Evolutionary conservation across 257 asterid genomes (phyloP).

Genomic region (Schizonepeta tenuifolia): DNA sequence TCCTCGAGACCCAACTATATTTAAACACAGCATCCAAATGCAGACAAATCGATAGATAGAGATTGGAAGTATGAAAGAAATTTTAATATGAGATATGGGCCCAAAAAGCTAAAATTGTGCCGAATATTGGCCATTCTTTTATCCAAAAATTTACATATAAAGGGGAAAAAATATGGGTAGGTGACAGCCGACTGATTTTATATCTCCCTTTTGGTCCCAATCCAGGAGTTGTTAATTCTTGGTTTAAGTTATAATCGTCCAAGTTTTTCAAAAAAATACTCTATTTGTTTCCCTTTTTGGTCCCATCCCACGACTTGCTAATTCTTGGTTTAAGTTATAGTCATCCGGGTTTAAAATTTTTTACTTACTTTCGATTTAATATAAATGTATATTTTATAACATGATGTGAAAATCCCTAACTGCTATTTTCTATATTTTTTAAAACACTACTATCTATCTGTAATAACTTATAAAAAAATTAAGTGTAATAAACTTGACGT

Average conservation of each 20-base stretch:
- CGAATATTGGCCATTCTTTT: conserved; percentile 27
- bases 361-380: too few species aligned
- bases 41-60: conserved; percentile 11
- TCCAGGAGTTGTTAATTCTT: conserved; percentile 33
- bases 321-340: conserved; percentile 36
- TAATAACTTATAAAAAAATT: too few species aligned
- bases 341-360: not conserved
- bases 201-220: not conserved
- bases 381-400: too few species aligned
- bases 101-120: conserved; percentile 27
- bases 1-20: conserved; percentile 14
- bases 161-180: not conserved
- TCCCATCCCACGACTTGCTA: conserved; percentile 26
- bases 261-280: not conserved
- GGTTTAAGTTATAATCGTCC: conserved; percentile 34
- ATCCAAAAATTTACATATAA: not conserved
- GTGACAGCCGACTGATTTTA: conserved; percentile 7
- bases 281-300: not conserved
- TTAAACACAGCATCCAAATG: conserved; percentile 27
- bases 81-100: conserved; percentile 21
- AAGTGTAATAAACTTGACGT: too few species aligned
- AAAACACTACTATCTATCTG: too few species aligned
- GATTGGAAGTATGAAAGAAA: not conserved
- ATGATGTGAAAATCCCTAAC: too few species aligned
- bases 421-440: too few species aligned